Conservation (phyloP, 257 asterid species). For the Coffea eugenioides region DNA sequence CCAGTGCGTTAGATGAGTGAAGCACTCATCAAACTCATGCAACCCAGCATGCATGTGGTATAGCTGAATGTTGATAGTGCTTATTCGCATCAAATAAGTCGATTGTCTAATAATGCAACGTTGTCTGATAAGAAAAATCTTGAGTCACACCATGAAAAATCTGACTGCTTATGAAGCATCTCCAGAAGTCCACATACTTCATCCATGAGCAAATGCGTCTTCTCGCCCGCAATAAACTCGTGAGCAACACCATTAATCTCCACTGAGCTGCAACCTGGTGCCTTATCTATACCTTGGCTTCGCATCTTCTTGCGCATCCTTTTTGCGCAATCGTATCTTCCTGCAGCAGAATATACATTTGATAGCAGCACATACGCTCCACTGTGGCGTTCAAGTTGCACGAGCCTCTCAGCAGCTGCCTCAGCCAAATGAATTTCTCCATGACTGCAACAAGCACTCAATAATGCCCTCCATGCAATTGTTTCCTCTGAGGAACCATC, state of each 20-base stretch:
- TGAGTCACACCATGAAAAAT: conserved; percentile 10
- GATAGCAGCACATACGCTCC: conserved; percentile 71
- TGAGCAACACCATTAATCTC: conserved; percentile 59
- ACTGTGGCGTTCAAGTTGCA: conserved; percentile 50
- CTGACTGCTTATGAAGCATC: conserved; percentile 32
- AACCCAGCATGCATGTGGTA: not conserved
- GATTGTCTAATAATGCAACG: not conserved
- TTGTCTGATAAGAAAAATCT: not conserved
- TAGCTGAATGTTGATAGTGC: not conserved
- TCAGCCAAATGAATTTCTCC: conserved; percentile 51
- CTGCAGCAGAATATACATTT: conserved; percentile 51
- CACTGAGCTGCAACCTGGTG: conserved; percentile 72
- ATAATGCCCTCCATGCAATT: conserved; percentile 69
- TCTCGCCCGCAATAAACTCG: conserved; percentile 68
- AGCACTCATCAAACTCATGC: not conserved
- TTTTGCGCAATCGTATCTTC: conserved; percentile 46
- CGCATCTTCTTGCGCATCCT: conserved; percentile 54
- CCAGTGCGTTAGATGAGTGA: not conserved
- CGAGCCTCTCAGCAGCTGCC: conserved; percentile 55
- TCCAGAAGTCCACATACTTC: conserved; percentile 38
- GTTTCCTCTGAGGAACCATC: conserved; percentile 42
- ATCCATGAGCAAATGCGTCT: conserved; percentile 31
- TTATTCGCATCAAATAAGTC: not conserved
- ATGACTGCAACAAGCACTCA: conserved; percentile 50
- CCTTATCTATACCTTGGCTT: conserved; percentile 53